phyloP scores from a whole-genome alignment of 345 rosid species.

The Syzygium grande region DNA sequence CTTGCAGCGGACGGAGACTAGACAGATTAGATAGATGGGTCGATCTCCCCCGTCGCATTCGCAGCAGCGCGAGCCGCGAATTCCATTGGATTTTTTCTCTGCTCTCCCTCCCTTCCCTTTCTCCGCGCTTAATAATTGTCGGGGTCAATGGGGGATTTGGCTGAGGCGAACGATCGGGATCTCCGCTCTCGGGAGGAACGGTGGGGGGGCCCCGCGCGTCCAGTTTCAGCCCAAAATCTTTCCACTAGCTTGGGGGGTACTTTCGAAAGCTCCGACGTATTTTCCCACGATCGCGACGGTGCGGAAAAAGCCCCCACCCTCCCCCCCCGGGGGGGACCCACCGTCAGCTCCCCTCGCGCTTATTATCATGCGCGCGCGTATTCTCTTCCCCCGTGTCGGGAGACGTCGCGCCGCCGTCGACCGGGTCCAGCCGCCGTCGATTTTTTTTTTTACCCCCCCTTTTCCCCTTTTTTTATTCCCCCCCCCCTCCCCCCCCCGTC shows the following conservation, averaged over 20 bases:
- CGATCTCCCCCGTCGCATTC: background rate
- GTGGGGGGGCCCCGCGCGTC: background rate
- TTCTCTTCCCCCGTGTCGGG: background rate
- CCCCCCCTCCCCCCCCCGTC: fast-evolving
- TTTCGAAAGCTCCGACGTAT: conserved; percentile 6
- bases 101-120: no score
- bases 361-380: background rate
- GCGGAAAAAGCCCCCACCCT: background rate
- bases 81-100: background rate
- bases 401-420: background rate
- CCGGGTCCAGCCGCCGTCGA: background rate
- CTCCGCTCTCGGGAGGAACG: no score
- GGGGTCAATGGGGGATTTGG: background rate
- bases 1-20: background rate
- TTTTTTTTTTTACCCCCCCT: fast-evolving
- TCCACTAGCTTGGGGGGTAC: conserved; percentile 1
- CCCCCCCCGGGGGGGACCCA: conserved; percentile 6
- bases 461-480: no score
- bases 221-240: conserved; percentile 8
- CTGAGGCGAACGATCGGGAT: background rate
- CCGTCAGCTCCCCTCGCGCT: background rate
- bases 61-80: background rate
- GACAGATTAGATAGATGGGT: no score
- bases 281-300: background rate
- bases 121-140: background rate